Base-by-base conservation (phyloP, 345 rosid species). In the Laguncularia racemosa region DNA sequence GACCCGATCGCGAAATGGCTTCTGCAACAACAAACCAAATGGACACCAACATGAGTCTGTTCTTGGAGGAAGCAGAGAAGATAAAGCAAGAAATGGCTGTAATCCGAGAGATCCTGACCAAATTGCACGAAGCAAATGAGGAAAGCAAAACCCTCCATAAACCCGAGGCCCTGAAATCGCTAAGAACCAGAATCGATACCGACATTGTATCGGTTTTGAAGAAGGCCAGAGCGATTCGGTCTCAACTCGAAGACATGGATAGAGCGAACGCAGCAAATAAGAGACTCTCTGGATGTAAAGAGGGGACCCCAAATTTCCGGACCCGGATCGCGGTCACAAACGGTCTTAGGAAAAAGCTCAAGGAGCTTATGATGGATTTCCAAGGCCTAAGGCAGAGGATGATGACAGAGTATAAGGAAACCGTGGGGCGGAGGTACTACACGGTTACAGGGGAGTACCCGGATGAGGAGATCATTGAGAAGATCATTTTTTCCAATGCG, bases 321-420 rank as follows among this genome's bases (percentile, higher is more conserved):
- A 85, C 97, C 4, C 71, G 99, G 67, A 61, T 76, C 12, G 96
- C 96, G 0, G 96, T 89, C 44, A 85, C 95, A 16, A 85, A 84
- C 23, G 97, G 97, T 0, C 38, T 93, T 55, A 67, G 97, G 44
- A 87, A 89, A 74, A 93, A 82, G 65, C 52, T 93, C 2, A 89
- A 78, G 73, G 92, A 87, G 74, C 73, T 93, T 61, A 93, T 93
- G 99, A 82, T 93, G 96, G 95, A 89, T 51, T 89, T 93, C 61
- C 99, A 93, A 54, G 90, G 67, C n/a, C 40, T 87, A 60, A 79
- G 99, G 64, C 96, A 87, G 76, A 87, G 73, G 71, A 81, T 84
- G 90, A 87, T 90, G 92, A 78, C 85, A 0, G 97, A 93, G 86
- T 77, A 90, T 18, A 87, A 88, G 65, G 99, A 93, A 14, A 83